Percentiles rank a stretch among this genome's conserved stretches.
Conservation (phyloP, 345 rosid species). For the Eucalyptus pauciflora region DNA sequence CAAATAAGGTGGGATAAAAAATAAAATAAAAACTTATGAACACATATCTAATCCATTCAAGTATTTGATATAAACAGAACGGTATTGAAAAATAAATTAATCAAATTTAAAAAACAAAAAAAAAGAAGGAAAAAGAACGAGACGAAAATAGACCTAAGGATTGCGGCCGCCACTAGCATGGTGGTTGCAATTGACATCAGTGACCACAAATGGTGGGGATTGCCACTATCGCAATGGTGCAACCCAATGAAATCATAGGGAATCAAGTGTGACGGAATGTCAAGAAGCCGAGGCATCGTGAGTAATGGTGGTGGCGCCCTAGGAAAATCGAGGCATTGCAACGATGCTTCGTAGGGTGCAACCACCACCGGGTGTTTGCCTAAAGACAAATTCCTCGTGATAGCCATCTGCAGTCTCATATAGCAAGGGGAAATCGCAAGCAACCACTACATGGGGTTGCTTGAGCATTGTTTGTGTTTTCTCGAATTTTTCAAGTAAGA, state of each 20-base stretch:
- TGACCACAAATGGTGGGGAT: not conserved
- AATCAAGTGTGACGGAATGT: not conserved
- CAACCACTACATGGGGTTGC: not conserved
- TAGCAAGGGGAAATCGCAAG: not conserved
- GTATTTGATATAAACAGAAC: not conserved
- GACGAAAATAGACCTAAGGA: not conserved
- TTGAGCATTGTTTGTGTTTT: not conserved
- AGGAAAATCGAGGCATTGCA: not conserved
- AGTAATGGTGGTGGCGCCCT: not conserved
- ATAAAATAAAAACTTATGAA: accelerated
- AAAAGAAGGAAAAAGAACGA: accelerated
- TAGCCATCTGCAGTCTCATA: not conserved
- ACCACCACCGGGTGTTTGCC: accelerated
- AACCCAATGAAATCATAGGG: not conserved
- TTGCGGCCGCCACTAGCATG: accelerated
- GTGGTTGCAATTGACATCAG: not conserved
- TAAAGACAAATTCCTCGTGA: not conserved
- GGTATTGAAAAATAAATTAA: too few species aligned
- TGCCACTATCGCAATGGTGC: not conserved
- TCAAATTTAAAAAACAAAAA: too few species aligned
- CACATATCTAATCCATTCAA: accelerated
- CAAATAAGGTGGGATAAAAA: not conserved
- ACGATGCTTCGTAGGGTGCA: not conserved
- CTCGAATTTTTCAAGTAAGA: not conserved
- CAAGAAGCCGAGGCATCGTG: not conserved